These are phyloP conservation scores for Ustilago nuda DNA, from an alignment of 1,284 basidiomycete genomes.

Conservation along the genomic window DNA sequence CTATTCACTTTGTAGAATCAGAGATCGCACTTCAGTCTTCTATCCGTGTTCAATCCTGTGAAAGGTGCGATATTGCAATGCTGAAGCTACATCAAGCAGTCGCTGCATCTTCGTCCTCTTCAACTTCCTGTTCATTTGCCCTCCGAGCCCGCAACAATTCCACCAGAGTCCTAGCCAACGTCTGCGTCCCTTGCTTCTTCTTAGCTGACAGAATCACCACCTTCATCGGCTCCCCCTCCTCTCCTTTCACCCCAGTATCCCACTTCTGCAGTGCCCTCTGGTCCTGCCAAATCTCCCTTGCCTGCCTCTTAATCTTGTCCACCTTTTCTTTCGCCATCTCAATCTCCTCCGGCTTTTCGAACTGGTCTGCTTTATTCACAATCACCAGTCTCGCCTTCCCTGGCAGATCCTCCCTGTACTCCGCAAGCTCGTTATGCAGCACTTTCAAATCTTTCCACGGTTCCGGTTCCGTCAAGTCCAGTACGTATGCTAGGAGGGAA, in stretches of 20 bases:
- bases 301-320: constrained; percentile 19
- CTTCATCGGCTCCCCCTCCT: constrained; percentile 17
- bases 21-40: background rate
- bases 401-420: constrained; percentile 82
- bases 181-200: constrained; percentile 45
- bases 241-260: background rate
- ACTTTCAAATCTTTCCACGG: constrained; percentile 79
- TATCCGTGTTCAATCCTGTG: background rate
- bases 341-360: constrained; percentile 13
- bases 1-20: background rate
- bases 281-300: constrained; percentile 24
- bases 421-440: constrained; percentile 83
- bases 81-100: background rate
- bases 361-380: constrained; percentile 89
- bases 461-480: constrained; percentile 78
- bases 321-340: constrained; percentile 34
- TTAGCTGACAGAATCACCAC: constrained; percentile 41
- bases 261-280: constrained; percentile 5
- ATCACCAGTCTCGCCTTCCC: constrained; percentile 75
- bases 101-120: background rate
- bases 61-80: background rate
- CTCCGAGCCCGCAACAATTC: constrained; percentile 32
- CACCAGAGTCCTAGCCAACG: constrained; percentile 35
- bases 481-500: constrained; percentile 87
- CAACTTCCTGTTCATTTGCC: constrained; percentile 7